These are phyloP conservation scores for Sphagnum fallax DNA, from an alignment of 228 moss, liverwort and hornwort genomes.

Conservation along the genomic window DNA sequence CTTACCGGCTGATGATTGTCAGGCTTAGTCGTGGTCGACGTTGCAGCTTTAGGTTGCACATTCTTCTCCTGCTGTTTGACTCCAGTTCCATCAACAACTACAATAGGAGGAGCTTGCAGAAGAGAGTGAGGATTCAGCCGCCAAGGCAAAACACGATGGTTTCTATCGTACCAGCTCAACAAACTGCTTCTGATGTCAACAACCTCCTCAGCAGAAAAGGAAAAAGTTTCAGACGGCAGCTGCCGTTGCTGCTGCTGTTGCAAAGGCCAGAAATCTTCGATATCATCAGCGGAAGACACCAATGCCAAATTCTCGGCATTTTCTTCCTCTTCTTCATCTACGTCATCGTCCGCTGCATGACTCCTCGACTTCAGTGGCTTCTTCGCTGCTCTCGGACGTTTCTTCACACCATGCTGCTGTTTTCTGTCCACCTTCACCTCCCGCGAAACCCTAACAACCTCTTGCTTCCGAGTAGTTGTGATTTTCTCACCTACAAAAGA, in stretches of 20 bases:
- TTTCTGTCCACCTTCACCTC: too few species aligned
- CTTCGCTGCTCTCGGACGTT: too few species aligned
- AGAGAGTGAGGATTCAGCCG: conserved; percentile 56
- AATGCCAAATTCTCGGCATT: conserved; percentile 62
- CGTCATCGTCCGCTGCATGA: too few species aligned
- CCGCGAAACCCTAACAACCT: too few species aligned
- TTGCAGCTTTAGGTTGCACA: neutral
- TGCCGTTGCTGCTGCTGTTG: conserved; percentile 2
- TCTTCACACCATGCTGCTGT: too few species aligned
- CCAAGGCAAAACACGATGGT: conserved; percentile 82
- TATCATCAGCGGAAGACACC: conserved; percentile 53
- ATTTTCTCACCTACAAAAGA: too few species aligned
- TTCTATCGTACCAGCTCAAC: conserved; percentile 83
- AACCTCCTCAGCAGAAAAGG: conserved; percentile 39
- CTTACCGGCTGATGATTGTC: too few species aligned
- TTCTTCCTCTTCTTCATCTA: conserved; percentile 11
- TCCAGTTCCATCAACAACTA: conserved; percentile 7
- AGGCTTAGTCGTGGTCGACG: too few species aligned
- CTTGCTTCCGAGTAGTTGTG: too few species aligned
- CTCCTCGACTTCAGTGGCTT: too few species aligned
- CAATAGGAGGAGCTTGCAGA: conserved; percentile 15
- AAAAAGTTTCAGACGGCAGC: neutral
- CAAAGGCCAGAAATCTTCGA: conserved; percentile 57
- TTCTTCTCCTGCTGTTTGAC: conserved; percentile 8
- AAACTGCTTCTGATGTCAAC: conserved; percentile 44